A percentile compares a stretch with the other conserved stretches of the same genome.
Conservation (phyloP, 345 rosid genomes). For the Noccaea bulbosa region DNA sequence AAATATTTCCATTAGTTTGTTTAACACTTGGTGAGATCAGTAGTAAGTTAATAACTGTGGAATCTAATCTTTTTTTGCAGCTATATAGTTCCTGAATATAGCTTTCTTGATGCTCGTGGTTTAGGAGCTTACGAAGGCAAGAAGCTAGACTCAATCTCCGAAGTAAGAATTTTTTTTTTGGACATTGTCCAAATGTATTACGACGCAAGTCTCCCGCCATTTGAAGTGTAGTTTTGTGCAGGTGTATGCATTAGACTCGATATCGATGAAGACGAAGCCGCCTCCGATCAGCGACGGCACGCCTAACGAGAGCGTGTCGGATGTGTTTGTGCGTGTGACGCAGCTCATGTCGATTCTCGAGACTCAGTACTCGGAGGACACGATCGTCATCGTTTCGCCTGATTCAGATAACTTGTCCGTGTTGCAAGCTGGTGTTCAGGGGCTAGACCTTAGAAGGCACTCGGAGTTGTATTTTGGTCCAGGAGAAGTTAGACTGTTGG, state of each 20-base stretch:
- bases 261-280: slow-evolving; percentile 79
- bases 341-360: slow-evolving; percentile 96
- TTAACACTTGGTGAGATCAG: background rate
- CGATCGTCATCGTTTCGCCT: slow-evolving; percentile 74
- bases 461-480: slow-evolving; percentile 71
- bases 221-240: slow-evolving; percentile 27
- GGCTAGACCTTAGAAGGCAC: slow-evolving; percentile 90
- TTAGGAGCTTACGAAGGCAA: slow-evolving; percentile 94
- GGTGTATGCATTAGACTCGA: slow-evolving; percentile 82
- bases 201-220: background rate
- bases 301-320: slow-evolving; percentile 87
- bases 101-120: slow-evolving; percentile 96
- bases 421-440: slow-evolving; percentile 80
- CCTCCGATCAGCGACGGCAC: slow-evolving; percentile 92
- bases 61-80: slow-evolving; percentile 42
- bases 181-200: background rate
- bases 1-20: background rate
- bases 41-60: background rate
- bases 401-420: slow-evolving; percentile 90
- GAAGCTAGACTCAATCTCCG: slow-evolving; percentile 70
- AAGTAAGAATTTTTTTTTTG: slow-evolving; percentile 50
- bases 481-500: slow-evolving; percentile 82
- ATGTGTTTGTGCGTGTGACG: slow-evolving; percentile 88
- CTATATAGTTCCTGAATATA: slow-evolving; percentile 88
- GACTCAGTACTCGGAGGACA: slow-evolving; percentile 86